Conservation (phyloP, 305 asterid species). For the Fraxinus xanthoxyloides region DNA sequence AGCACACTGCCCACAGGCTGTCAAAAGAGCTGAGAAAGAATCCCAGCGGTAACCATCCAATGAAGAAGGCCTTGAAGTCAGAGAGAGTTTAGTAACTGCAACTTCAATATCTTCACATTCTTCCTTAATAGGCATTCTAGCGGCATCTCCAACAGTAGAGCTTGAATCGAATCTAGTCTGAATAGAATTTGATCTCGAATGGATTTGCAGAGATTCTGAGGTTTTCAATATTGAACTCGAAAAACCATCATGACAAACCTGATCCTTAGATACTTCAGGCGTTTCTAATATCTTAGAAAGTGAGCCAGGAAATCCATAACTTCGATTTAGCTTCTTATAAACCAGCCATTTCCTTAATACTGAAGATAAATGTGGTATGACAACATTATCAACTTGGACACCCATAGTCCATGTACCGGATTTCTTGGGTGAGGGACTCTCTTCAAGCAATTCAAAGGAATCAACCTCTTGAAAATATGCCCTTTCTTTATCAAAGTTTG, state of each 20-base stretch:
- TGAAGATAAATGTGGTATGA: constrained; percentile 67
- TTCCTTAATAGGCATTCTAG: constrained; percentile 36
- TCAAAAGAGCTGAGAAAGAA: constrained; percentile 74
- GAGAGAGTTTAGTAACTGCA: constrained; percentile 63
- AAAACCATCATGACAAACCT: constrained; percentile 22
- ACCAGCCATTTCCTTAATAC: constrained; percentile 73
- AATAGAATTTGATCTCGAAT: constrained; percentile 35
- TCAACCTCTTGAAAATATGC: constrained; percentile 91
- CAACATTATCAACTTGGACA: constrained; percentile 35
- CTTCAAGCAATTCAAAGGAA: constrained; percentile 79
- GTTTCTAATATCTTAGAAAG: constrained; percentile 77
- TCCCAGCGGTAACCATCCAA: constrained; percentile 54
- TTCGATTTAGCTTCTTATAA: constrained; percentile 46
- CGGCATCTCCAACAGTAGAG: constrained; percentile 35
- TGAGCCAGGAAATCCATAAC: constrained; percentile 59
- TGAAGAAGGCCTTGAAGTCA: constrained; percentile 56
- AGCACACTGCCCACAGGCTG: constrained; percentile 81
- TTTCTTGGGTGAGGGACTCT: constrained; percentile 97
- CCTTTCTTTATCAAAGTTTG: constrained; percentile 64
- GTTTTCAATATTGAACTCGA: constrained; percentile 33
- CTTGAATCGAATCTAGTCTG: constrained; percentile 36
- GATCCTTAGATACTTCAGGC: constrained; percentile 39
- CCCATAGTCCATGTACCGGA: constrained; percentile 67
- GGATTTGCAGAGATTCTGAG: constrained; percentile 28
- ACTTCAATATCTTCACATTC: constrained; percentile 56